A percentile compares a stretch with the other conserved stretches of the same genome.
Evolutionary conservation across 139 green algal species (phyloP).

Genomic region (Ulvella scutata): DNA sequence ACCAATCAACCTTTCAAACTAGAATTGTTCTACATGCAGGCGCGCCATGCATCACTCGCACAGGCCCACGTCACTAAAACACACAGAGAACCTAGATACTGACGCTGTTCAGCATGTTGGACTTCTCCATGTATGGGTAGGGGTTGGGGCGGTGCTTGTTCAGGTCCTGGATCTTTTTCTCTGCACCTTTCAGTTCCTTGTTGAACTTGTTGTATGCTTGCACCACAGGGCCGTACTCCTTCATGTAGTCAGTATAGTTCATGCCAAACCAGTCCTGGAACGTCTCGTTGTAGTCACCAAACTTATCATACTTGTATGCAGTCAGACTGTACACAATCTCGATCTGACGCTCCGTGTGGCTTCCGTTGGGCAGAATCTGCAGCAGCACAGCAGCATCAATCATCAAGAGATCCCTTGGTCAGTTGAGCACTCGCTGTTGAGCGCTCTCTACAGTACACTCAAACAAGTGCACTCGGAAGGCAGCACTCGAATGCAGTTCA

Average conservation of each 20-base stretch:
- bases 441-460: too few species aligned
- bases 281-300: not conserved
- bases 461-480: too few species aligned
- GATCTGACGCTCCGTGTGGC: too few species aligned
- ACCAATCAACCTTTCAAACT: too few species aligned
- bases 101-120: not conserved
- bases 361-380: too few species aligned
- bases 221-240: not conserved
- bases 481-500: too few species aligned
- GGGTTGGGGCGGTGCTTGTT: not conserved
- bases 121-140: not conserved
- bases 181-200: not conserved
- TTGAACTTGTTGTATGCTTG: not conserved
- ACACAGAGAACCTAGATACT: constrained; percentile 3
- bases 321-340: not conserved
- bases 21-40: too few species aligned
- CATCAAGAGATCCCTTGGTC: too few species aligned
- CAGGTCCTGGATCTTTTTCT: not conserved
- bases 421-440: too few species aligned
- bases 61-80: too few species aligned
- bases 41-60: too few species aligned
- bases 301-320: not conserved
- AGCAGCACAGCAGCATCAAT: too few species aligned
- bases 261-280: not conserved
- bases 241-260: not conserved